Percentiles rank a stretch among this genome's conserved stretches.
These are phyloP conservation scores for Pichia kluyveri DNA, from an alignment of 805 yeast species.

Conservation along the genomic window DNA sequence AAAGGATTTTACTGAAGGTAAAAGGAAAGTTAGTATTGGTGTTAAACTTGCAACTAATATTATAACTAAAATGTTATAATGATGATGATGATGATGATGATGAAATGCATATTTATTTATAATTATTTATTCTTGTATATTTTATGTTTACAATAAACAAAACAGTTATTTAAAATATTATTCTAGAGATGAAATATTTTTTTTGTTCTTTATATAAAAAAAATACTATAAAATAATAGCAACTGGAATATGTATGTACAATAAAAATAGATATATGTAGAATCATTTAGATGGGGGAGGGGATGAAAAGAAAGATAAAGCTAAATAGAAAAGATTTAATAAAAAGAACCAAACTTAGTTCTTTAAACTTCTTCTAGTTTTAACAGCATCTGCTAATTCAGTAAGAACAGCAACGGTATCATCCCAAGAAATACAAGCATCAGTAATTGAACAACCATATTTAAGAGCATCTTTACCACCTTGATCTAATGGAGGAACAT, in stretches of 20 bases:
- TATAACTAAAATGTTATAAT: conserved; percentile 43
- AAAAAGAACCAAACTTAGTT: not conserved
- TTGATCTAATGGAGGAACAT: conserved; percentile 54
- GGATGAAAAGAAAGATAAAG: too few species aligned
- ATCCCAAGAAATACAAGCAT: conserved; percentile 92
- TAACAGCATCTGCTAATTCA: conserved; percentile 70
- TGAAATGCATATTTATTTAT: not conserved
- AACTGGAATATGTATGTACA: too few species aligned
- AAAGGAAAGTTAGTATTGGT: conserved; percentile 51
- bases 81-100: not conserved
- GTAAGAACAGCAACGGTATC: conserved; percentile 66
- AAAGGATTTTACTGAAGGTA: conserved; percentile 54
- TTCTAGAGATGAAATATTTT: too few species aligned
- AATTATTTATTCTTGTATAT: not conserved
- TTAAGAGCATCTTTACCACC: conserved; percentile 69
- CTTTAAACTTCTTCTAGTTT: conserved; percentile 50
- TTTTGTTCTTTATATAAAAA: too few species aligned
- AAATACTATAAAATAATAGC: too few species aligned
- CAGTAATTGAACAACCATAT: conserved; percentile 96
- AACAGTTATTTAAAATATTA: too few species aligned
- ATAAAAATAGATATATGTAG: too few species aligned
- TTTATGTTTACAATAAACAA: not conserved
- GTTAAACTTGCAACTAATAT: conserved; percentile 61
- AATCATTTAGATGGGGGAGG: too few species aligned
- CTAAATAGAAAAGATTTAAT: too few species aligned